Evolutionary conservation across 164 flowering plant species (phyloP), one percentile per base, ranked within the genome.

Genomic region (Buxus sempervirens): DNA sequence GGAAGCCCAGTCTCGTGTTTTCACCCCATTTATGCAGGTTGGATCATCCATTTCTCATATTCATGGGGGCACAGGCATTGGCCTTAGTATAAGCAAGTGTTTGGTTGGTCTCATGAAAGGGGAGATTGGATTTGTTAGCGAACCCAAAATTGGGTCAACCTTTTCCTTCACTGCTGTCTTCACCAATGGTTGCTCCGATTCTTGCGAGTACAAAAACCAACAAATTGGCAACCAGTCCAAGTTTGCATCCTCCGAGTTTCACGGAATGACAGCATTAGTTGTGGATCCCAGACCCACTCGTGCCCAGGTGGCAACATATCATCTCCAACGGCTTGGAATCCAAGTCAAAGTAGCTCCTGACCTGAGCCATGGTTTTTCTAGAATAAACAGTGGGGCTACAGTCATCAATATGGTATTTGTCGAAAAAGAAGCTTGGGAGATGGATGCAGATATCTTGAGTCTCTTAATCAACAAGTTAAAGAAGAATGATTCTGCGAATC

Each of bases 21-120:
- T 95, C 79, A 90, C 93, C 21, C 99, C 96, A 28, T 95, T 95
- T 72, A 88, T 95, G 97, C 99, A 95, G 70, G 99, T 87, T 3
- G 88, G 85, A 19, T 88, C 93, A 22, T 90, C 98, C 26, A 88
- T 85, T 64, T 84, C 98, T 18, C 82, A 97, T 48, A 87, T 72
- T 16, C 88, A 86, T 71, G 99, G 98, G 20, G 99, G 99, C 54
- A 95, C 99, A 9, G 99, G 99, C 13, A 95, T 95, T 32, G 99
- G 99, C 23, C 74, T 95, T 22, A 95, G 98, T 79, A 95, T 95
- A 64, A 89, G 98, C 89, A 95, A 92, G 73, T 87, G 90, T 69
- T 74, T 95, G 78, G 99, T 95, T 67, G 84, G 84, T 32, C 89
- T 88, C 58, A 95, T 95, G 99, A 85, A 83, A 26, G 99, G 99